Conservation (phyloP, 768 basidiomycete genomes). For the Leucosporidium yakuticum region DNA sequence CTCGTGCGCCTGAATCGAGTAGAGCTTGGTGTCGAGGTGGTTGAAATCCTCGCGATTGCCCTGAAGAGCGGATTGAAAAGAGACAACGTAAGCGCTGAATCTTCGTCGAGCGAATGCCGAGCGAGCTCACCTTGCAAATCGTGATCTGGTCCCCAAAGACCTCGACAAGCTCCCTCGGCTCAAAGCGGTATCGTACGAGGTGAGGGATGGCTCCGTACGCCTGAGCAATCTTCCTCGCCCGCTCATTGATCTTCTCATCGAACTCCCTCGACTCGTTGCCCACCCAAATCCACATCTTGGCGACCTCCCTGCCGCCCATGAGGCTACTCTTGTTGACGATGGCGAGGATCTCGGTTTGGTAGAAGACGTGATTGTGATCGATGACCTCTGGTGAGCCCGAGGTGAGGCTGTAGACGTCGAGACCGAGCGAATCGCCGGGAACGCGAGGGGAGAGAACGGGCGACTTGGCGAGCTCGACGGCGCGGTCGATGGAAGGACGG, state of each 20-base stretch:
- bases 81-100: too few relatives aligned
- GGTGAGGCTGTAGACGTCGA: conserved; percentile 28
- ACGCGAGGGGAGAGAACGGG: conserved; percentile 2
- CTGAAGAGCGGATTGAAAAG: not conserved
- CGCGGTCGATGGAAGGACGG: not conserved
- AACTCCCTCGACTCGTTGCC: too few relatives aligned
- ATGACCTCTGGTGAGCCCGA: conserved; percentile 20
- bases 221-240: not conserved
- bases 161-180: conserved; percentile 15
- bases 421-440: conserved; percentile 9
- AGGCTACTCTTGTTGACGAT: conserved; percentile 15
- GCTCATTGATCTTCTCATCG: too few relatives aligned
- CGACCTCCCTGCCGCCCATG: too few relatives aligned
- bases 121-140: conserved; percentile 16
- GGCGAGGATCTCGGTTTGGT: conserved; percentile 19
- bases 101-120: too few relatives aligned
- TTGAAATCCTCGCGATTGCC: conserved; percentile 21
- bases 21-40: conserved; percentile 18
- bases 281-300: not conserved
- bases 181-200: not conserved
- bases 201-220: too few relatives aligned
- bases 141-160: conserved; percentile 28
- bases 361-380: conserved; percentile 23
- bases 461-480: conserved; percentile 3
- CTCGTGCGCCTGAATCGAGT: conserved; percentile 1